Evolutionary conservation across 2,329 filamentous ascomycete species (phyloP).

Genomic region (Stagonosporopsis chrysanthemi): DNA sequence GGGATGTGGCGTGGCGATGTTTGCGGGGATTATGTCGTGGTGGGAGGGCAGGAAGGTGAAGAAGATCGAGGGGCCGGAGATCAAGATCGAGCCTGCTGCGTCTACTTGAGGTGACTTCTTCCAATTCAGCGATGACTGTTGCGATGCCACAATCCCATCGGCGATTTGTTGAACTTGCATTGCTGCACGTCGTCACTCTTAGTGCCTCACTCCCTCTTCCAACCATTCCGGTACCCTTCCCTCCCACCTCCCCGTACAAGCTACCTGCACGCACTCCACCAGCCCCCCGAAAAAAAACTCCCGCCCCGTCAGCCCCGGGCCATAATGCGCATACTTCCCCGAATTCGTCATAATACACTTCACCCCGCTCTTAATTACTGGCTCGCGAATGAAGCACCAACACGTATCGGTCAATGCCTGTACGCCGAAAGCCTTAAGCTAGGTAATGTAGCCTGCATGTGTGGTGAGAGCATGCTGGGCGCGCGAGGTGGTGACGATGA

Average conservation of each 20-base stretch:
- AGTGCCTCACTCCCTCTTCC: neutral
- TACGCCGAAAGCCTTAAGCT: conserved; percentile 50
- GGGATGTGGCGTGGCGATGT: conserved; percentile 71
- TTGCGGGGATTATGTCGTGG: conserved; percentile 73
- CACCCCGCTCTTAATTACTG: conserved; percentile 41
- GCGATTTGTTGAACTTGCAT: too few relatives aligned
- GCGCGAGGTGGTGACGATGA: conserved; percentile 27
- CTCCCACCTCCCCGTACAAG: conserved; percentile 12
- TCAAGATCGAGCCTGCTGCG: conserved; percentile 7
- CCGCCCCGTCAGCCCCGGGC: conserved; percentile 31
- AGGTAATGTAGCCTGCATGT: conserved; percentile 39
- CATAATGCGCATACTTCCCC: conserved; percentile 58
- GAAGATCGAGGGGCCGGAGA: conserved; percentile 40
- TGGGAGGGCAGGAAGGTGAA: conserved; percentile 66
- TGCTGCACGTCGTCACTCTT: neutral
- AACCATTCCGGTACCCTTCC: neutral
- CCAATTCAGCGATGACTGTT: neutral
- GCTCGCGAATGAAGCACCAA: conserved; percentile 58
- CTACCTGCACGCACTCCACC: conserved; percentile 28
- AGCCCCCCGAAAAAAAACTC: conserved; percentile 36
- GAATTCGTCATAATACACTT: conserved; percentile 56
- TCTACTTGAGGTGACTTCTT: neutral
- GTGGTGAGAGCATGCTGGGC: conserved; percentile 26
- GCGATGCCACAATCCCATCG: neutral
- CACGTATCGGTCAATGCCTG: conserved; percentile 56